phyloP scores from a whole-genome alignment of 1,284 basidiomycete genomes.

The Ceratorhiza oryzae-sativae region DNA sequence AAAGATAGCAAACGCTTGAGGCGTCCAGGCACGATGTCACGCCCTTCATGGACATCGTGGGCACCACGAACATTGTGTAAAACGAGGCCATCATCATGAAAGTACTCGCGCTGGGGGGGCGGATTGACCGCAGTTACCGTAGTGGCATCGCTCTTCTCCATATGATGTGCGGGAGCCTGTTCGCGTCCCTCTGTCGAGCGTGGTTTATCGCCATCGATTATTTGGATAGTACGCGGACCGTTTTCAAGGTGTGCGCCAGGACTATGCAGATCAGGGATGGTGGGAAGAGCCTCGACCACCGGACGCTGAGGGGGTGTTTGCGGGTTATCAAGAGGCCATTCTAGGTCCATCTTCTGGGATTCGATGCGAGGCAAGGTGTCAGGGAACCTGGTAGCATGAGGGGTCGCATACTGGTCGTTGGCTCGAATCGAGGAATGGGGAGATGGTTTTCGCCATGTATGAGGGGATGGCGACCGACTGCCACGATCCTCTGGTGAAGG shows the following conservation, averaged over 20 bases:
- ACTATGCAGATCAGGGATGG: conserved; percentile 24
- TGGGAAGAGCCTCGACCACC: neutral
- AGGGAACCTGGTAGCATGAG: conserved; percentile 21
- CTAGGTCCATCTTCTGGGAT: conserved; percentile 29
- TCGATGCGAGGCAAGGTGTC: conserved; percentile 32
- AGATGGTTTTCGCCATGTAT: conserved; percentile 32
- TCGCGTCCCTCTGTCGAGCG: conserved; percentile 21
- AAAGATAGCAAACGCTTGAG: conserved; percentile 36
- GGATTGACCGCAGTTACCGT: conserved; percentile 19
- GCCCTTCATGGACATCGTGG: conserved; percentile 17
- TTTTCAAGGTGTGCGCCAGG: conserved; percentile 18
- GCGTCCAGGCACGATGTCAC: conserved; percentile 8
- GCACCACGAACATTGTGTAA: conserved; percentile 20
- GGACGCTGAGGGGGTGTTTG: conserved; percentile 23
- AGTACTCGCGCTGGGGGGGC: neutral
- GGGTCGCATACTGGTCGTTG: conserved; percentile 22
- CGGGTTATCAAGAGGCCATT: conserved; percentile 6
- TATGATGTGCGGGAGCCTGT: conserved; percentile 11
- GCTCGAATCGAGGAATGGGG: conserved; percentile 34
- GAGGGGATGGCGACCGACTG: conserved; percentile 30
- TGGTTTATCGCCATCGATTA: conserved; percentile 21
- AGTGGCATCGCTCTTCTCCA: conserved; percentile 18
- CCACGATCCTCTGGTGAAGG: conserved; percentile 26
- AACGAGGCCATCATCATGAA: conserved; percentile 8
- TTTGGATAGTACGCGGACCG: conserved; percentile 28